These are phyloP conservation scores for Dalechampia spathulata DNA, from an alignment of 441 rosid genomes.

Conservation along the genomic window DNA sequence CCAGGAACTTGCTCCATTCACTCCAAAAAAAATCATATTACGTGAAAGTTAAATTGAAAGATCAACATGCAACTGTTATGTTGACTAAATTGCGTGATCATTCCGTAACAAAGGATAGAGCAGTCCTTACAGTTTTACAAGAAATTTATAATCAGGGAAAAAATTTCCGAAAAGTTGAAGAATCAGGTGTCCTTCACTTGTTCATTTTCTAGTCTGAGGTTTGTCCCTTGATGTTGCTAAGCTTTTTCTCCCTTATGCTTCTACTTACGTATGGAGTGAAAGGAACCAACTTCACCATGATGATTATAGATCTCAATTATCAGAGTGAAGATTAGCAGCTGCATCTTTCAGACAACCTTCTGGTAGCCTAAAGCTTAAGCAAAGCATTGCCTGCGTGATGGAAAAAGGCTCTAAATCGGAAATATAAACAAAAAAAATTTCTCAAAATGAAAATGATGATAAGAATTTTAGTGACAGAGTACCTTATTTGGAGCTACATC, in stretches of 20 bases:
- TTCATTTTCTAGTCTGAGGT: neutral
- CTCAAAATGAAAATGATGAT: too few relatives aligned
- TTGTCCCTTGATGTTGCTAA: neutral
- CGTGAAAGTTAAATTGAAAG: neutral
- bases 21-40: neutral
- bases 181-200: too few relatives aligned
- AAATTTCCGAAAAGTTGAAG: too few relatives aligned
- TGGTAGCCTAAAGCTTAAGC: conserved; percentile 84
- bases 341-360: conserved; percentile 58
- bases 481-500: conserved; percentile 99
- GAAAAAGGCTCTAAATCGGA: neutral
- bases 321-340: conserved; percentile 5
- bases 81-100: neutral
- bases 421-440: too few relatives aligned
- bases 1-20: neutral
- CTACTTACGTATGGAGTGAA: neutral
- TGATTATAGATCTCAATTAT: neutral
- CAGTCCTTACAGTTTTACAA: neutral
- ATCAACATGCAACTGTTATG: neutral
- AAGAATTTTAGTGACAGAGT: neutral
- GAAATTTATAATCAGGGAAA: neutral
- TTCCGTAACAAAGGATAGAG: neutral
- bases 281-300: neutral
- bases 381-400: conserved; percentile 75
- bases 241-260: neutral